Conservation (phyloP, 176 grass and related monocot species). For the Phoenix roebelenii region DNA sequence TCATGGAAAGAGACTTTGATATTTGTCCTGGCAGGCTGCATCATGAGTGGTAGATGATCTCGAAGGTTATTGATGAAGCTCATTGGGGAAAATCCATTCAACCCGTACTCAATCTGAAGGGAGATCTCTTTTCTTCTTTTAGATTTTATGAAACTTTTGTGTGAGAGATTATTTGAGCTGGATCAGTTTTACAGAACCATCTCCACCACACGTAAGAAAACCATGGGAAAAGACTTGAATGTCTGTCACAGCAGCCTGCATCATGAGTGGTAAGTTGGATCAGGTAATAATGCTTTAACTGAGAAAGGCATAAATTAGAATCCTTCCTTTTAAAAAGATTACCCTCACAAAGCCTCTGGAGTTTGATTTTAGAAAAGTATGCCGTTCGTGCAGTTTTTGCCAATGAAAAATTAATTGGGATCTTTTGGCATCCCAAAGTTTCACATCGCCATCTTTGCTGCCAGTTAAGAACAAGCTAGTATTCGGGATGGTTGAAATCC, state of each 20-base stretch:
- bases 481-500: constrained; percentile 59
- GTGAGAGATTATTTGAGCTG: constrained; percentile 38
- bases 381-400: constrained; percentile 86
- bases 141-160: neutral
- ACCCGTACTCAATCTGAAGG: neutral
- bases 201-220: constrained; percentile 81
- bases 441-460: constrained; percentile 97
- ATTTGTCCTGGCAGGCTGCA: too few species aligned
- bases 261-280: constrained; percentile 13
- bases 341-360: constrained; percentile 85
- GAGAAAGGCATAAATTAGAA: too few species aligned
- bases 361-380: constrained; percentile 94
- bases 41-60: too few species aligned
- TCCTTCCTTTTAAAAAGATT: constrained; percentile 19
- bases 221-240: constrained; percentile 67
- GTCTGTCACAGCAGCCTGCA: constrained; percentile 85
- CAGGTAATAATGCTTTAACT: neutral
- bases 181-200: constrained; percentile 86
- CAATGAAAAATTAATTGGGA: constrained; percentile 66
- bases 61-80: too few species aligned
- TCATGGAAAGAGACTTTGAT: too few species aligned
- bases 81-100: too few species aligned
- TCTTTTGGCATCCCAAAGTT: constrained; percentile 96
- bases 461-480: constrained; percentile 93
- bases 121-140: constrained; percentile 1